Evolutionary conservation across 345 rosid species (phyloP).

Genomic region (Euphorbia tirucalli): DNA sequence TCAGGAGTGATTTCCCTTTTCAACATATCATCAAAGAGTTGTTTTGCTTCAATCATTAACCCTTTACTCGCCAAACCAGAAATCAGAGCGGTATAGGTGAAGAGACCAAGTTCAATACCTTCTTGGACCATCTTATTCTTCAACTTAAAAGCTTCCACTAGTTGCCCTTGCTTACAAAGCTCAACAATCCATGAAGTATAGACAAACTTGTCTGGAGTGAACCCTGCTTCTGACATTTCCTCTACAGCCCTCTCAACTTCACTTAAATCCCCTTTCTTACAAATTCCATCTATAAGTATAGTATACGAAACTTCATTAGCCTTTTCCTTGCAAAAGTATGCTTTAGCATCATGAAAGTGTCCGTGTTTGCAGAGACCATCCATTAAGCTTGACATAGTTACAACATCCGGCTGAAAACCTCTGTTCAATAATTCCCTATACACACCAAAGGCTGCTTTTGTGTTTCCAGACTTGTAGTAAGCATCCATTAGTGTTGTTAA

Average conservation of each 20-base stretch:
- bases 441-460: constrained; percentile 29
- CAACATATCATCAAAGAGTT: constrained; percentile 43
- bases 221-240: constrained; percentile 37
- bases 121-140: constrained; percentile 45
- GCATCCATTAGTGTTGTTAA: constrained; percentile 41
- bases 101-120: constrained; percentile 38
- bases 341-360: constrained; percentile 32
- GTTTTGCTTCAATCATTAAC: constrained; percentile 44
- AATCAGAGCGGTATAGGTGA: constrained; percentile 40
- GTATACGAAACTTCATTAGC: constrained; percentile 45
- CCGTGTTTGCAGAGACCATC: constrained; percentile 47
- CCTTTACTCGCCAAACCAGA: constrained; percentile 40
- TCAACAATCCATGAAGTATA: constrained; percentile 51
- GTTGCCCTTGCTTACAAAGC: constrained; percentile 39
- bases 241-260: constrained; percentile 38
- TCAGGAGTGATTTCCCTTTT: constrained; percentile 37
- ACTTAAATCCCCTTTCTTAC: constrained; percentile 39
- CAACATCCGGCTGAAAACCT: constrained; percentile 44
- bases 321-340: constrained; percentile 37
- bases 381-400: constrained; percentile 38
- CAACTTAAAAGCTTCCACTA: constrained; percentile 42
- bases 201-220: constrained; percentile 43
- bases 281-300: constrained; percentile 37
- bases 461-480: constrained; percentile 35
- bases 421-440: constrained; percentile 20